phyloP scores from a whole-genome alignment of 2,329 filamentous ascomycete genomes.

The Tolypocladium endophyticum region DNA sequence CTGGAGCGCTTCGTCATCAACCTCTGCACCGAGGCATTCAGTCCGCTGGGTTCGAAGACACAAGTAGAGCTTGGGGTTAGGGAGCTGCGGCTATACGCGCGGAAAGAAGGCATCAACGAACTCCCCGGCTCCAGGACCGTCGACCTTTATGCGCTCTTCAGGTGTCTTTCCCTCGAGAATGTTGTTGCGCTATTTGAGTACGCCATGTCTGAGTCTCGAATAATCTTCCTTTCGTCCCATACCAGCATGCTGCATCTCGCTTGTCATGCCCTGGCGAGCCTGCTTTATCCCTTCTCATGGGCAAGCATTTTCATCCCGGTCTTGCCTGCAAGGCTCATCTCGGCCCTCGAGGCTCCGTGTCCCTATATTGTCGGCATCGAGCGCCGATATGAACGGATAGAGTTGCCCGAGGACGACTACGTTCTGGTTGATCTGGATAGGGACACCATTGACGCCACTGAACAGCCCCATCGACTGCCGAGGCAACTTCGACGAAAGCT shows the following conservation, averaged over 20 bases:
- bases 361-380: constrained; percentile 97
- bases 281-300: constrained; percentile 89
- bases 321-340: constrained; percentile 75
- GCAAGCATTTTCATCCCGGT: constrained; percentile 89
- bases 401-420: constrained; percentile 89
- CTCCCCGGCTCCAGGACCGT: constrained; percentile 83
- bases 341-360: constrained; percentile 86
- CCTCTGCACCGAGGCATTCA: constrained; percentile 88
- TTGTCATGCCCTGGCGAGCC: constrained; percentile 72
- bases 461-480: constrained; percentile 67
- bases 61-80: constrained; percentile 88
- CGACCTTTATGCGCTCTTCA: constrained; percentile 87
- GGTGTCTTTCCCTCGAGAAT: constrained; percentile 81
- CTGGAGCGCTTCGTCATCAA: constrained; percentile 96
- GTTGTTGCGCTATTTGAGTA: constrained; percentile 90
- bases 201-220: constrained; percentile 82
- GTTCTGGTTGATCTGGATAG: constrained; percentile 89
- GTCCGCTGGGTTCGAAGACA: constrained; percentile 84
- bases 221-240: constrained; percentile 92
- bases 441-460: constrained; percentile 78
- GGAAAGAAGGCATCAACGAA: constrained; percentile 89
- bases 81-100: constrained; percentile 82
- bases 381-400: constrained; percentile 74
- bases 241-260: constrained; percentile 93
- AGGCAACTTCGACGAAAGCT: constrained; percentile 86